Percentiles rank a stretch among this genome's conserved stretches.
These are phyloP conservation scores for Auriscalpium orientale DNA, from an alignment of 768 basidiomycete genomes.

Conservation along the genomic window DNA sequence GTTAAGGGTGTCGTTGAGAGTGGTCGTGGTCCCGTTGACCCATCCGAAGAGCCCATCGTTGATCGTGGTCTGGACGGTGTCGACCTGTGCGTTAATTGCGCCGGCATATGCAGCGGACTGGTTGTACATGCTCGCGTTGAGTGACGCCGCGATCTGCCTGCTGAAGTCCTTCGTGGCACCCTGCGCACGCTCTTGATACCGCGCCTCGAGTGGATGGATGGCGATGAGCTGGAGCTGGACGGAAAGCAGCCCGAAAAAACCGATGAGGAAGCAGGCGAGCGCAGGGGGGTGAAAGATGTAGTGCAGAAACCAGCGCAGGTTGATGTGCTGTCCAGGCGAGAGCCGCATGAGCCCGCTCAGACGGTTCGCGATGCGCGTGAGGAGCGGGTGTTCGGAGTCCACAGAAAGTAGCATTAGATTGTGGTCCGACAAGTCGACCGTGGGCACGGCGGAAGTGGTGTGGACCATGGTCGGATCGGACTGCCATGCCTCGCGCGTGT, in stretches of 20 bases:
- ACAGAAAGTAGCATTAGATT: constrained; percentile 72
- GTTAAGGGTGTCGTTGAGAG: constrained; percentile 80
- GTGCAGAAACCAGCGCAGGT: constrained; percentile 81
- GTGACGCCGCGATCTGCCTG: constrained; percentile 58
- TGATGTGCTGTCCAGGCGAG: constrained; percentile 52
- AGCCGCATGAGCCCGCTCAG: constrained; percentile 46
- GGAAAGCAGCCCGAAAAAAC: constrained; percentile 81
- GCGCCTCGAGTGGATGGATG: constrained; percentile 61
- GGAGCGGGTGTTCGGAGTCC: constrained; percentile 62
- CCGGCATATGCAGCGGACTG: constrained; percentile 72
- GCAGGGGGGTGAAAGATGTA: constrained; percentile 92
- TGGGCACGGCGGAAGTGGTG: constrained; percentile 31
- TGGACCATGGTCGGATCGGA: constrained; percentile 61
- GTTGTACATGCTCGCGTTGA: constrained; percentile 80
- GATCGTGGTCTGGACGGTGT: constrained; percentile 62
- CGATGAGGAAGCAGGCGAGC: constrained; percentile 85
- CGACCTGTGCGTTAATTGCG: constrained; percentile 68
- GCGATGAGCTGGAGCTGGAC: constrained; percentile 84
- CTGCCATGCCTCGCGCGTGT: constrained; percentile 70
- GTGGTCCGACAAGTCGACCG: constrained; percentile 59
- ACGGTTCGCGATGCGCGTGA: constrained; percentile 55
- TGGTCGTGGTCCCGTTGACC: constrained; percentile 85
- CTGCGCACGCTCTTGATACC: constrained; percentile 57
- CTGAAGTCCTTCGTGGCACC: constrained; percentile 60
- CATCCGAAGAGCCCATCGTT: constrained; percentile 90